These are phyloP conservation scores for Cytospora schulzeri DNA, from an alignment of 2,329 filamentous ascomycete species.

Conservation along the genomic window DNA sequence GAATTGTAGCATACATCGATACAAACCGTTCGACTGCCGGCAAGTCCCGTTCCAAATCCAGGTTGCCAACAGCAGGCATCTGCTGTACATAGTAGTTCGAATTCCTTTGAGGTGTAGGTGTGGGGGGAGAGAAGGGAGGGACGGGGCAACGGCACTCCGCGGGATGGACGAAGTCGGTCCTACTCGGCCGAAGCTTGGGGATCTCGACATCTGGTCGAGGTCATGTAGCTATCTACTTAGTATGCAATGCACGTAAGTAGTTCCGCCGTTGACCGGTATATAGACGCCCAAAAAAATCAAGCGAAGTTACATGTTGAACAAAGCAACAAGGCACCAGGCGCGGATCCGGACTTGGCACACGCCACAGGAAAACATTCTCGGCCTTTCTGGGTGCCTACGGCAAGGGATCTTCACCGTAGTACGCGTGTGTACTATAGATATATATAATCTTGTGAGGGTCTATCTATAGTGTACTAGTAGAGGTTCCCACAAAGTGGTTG, in stretches of 20 bases:
- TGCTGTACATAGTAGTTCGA: too few relatives aligned
- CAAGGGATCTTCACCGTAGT: neutral
- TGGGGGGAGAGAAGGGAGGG: neutral
- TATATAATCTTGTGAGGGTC: too few relatives aligned
- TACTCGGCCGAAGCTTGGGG: neutral
- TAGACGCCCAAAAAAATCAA: neutral
- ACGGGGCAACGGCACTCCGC: slow-evolving; percentile 5
- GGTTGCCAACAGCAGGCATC: slow-evolving; percentile 1
- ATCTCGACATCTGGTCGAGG: neutral
- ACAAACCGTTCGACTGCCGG: slow-evolving; percentile 6
- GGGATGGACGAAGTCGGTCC: neutral
- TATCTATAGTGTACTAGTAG: too few relatives aligned
- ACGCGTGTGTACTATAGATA: too few relatives aligned
- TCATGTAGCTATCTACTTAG: too few relatives aligned
- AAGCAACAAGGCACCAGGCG: neutral
- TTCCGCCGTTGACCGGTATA: neutral
- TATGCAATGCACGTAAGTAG: neutral
- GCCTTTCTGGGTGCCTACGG: neutral
- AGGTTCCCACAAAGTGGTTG: neutral
- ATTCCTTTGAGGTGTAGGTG: too few relatives aligned
- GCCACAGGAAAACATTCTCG: neutral
- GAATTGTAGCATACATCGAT: too few relatives aligned
- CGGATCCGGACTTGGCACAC: neutral
- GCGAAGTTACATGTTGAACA: too few relatives aligned
- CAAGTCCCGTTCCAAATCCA: slow-evolving; percentile 16